Evolutionary conservation across 2,329 filamentous ascomycete genomes (phyloP), one percentile per base, ranked within the genome.

Genomic region (Sclerotinia borealis): DNA sequence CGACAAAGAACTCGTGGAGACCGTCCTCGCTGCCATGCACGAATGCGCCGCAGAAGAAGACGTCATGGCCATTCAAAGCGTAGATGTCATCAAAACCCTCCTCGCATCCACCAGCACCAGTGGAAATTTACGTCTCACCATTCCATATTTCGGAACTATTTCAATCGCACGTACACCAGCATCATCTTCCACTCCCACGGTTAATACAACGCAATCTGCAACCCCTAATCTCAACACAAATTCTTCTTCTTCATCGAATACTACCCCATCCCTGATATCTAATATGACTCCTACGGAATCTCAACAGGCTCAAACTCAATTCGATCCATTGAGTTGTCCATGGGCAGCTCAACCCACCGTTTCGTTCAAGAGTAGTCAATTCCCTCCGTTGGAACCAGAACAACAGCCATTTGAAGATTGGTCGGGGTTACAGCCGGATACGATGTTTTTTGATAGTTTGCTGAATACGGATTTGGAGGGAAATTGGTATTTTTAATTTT

Each of bases 61-160:
- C 13, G 47, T 70, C 3, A 69, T 72, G 22, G 68, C 69, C 2
- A 65, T 63, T 9, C 72, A 74, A 61, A 70, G 70, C 41, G 67
- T 68, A 3, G 68, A 70, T 25, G 72, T 73, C 2, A 69, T 74
- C 47, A 70, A 68, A 36, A 69, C 71, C 19, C 67, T 74, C 4
- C 64, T 73, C 1, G 68, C 70, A 19, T 54, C 63, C 19, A 65
- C 64, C 7, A 66, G 66, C 13, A 60, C 56, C 2, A 54, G 62
- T 22, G 60, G 66, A 10, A 72, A 71, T 59, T 59, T 73, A 7
- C 70, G 69, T 34, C 70, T 74, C 37, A 71, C 70, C 22, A 73
- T 74, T 4, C 72, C 72, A 6, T 73, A 73, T 55, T 73, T 73
- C 43, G 72, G 72, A 9, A 73, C 71, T 3, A 70, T 74, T 36